Evolutionary conservation across 2,329 filamentous ascomycete species (phyloP).

Genomic region (Microcera coccophila): DNA sequence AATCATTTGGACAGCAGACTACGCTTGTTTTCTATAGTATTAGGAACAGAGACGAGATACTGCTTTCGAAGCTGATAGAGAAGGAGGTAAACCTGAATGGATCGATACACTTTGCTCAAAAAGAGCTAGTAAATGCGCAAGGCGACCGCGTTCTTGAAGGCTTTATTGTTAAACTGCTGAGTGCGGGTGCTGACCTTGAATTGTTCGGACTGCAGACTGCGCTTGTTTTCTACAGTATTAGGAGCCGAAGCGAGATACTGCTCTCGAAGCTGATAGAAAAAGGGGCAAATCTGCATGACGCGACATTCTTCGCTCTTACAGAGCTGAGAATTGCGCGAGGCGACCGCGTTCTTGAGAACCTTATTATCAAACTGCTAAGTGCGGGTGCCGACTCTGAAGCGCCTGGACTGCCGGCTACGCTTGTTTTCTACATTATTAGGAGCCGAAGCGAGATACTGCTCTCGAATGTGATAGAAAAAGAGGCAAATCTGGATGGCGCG

Average conservation of each 20-base stretch:
- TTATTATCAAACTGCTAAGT: neutral
- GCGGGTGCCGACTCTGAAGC: neutral
- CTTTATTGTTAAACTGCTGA: neutral
- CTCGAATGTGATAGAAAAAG: neutral
- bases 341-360: no score
- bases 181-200: neutral
- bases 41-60: neutral
- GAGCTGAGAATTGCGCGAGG: neutral
- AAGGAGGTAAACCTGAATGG: constrained; percentile 1
- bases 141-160: neutral
- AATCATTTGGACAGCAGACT: neutral
- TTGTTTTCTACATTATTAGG: neutral
- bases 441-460: neutral
- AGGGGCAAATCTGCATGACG: neutral
- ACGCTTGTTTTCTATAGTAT: neutral
- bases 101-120: neutral
- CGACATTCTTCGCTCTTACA: neutral
- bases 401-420: neutral
- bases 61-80: neutral
- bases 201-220: neutral
- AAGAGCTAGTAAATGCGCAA: neutral
- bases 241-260: neutral
- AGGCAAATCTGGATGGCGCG: neutral
- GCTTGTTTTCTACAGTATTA: neutral
- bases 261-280: neutral